Evolutionary conservation across 1,284 basidiomycete species (phyloP), one percentile per base, ranked within the genome.

Genomic region (Ustilago cynodontis): DNA sequence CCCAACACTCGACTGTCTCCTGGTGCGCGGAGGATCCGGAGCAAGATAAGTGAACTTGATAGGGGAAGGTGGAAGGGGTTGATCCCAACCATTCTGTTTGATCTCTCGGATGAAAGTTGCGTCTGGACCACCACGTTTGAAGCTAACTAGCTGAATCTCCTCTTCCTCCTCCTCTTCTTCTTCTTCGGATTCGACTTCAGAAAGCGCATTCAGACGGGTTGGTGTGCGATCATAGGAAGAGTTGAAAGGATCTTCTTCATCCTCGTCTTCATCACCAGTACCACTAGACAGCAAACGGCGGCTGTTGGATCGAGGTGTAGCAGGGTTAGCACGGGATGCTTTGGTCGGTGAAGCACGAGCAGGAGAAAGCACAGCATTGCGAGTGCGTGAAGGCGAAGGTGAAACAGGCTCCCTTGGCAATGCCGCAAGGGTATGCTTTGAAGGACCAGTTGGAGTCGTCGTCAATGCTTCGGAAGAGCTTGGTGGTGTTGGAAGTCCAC

Each of bases 31-130:
- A 7, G 41, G 39, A 5, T 28, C 61, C 1, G 70, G 75, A 35
- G 70, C 60, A 37, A 77, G 64, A n/a, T 70, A 77, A 47, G 70
- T 73, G 35, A 69, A 70, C 61, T 72, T 73, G 66, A 77, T 72
- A 0, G 75, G 75, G 16, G 66, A 67, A 1, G 49, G 66, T 11
- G 65, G 65, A 14, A 64, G 16, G 3, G 66, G 65, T 47, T 61
- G 71, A 37, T 77, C 67, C 76, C 76, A 78, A 20, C 76, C 76
- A 18, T 74, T 74, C 31, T 71, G 54, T 24, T 67, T 67, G 55
- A 74, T 68, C 59, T 78, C 76, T 20, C 63, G 59, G n/a, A 78
- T 50, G 53, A 78, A 78, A 20, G 70, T 65, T 2, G 75, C 71
- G 33, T 77, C 75, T 9, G 75, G 64, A 6, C 71, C 75, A 11